Evolutionary conservation across 306 rosid species (phyloP).

Genomic region (Betula pendula): DNA sequence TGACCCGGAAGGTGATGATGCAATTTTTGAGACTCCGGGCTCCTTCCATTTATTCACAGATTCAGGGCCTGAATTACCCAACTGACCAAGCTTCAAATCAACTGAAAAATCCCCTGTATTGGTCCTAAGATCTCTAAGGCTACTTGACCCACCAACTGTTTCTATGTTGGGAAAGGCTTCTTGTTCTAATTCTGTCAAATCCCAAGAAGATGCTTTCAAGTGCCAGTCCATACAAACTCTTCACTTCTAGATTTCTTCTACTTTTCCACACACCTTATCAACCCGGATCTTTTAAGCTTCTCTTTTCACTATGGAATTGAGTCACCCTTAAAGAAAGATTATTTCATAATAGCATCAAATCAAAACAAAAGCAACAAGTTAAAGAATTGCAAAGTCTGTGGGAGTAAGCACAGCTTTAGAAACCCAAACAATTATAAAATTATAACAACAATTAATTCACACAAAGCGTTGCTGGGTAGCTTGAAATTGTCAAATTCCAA

Average conservation of each 20-base stretch:
- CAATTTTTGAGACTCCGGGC: conserved; percentile 45
- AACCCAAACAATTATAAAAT: background rate
- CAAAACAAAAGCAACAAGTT: conserved; percentile 1
- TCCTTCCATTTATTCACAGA: conserved; percentile 44
- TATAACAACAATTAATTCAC: background rate
- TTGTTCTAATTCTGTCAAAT: conserved; percentile 66
- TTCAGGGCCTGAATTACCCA: conserved; percentile 46
- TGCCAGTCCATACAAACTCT: conserved; percentile 83
- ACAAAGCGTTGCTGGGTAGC: conserved; percentile 7
- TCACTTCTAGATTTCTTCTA: conserved; percentile 22
- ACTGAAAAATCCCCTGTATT: conserved; percentile 66
- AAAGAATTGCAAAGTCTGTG: background rate
- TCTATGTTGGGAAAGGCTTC: conserved; percentile 53
- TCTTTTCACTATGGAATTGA: conserved; percentile 16
- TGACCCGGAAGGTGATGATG: conserved; percentile 58
- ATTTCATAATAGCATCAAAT: conserved; percentile 25
- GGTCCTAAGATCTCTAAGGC: conserved; percentile 47
- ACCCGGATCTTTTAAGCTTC: conserved; percentile 27
- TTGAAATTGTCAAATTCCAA: conserved; percentile 3
- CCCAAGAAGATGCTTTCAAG: conserved; percentile 74
- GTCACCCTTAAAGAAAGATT: conserved; percentile 29
- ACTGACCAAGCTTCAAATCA: conserved; percentile 92
- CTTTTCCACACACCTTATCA: background rate
- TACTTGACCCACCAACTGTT: conserved; percentile 53
- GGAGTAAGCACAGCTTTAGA: conserved; percentile 6